Conservation (phyloP, 148 eudicot species). For the Polygonum maritimum region DNA sequence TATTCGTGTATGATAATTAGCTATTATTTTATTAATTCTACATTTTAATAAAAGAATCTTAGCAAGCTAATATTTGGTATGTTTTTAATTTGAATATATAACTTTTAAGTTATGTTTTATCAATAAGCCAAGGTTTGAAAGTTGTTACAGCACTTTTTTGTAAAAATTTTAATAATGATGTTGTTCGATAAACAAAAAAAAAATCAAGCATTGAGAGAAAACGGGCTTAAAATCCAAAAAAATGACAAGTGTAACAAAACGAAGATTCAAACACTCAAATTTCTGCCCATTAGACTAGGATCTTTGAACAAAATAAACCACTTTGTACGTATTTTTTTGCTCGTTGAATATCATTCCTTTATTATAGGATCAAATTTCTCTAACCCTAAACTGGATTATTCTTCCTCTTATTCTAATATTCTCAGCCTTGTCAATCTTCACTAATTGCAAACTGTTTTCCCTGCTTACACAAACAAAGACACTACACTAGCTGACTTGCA, state of each 20-base stretch:
- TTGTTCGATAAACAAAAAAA: background rate
- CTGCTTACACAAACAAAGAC: background rate
- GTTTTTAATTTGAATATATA: too few relatives aligned
- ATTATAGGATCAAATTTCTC: background rate
- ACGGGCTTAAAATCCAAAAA: background rate
- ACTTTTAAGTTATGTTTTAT: too few relatives aligned
- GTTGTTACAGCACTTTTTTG: too few relatives aligned
- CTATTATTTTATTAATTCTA: too few relatives aligned
- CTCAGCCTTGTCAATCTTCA: background rate
- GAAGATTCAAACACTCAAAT: constrained; percentile 3
- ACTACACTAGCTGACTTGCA: background rate
- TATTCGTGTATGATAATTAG: too few relatives aligned
- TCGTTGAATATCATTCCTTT: background rate
- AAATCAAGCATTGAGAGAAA: background rate
- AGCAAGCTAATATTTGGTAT: too few relatives aligned
- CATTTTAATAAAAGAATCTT: too few relatives aligned
- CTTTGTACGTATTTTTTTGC: background rate
- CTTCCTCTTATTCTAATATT: background rate
- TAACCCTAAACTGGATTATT: background rate
- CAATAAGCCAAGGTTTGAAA: too few relatives aligned
- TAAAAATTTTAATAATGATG: too few relatives aligned
- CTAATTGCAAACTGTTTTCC: constrained; percentile 7
- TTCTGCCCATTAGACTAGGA: constrained; percentile 1
- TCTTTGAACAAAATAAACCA: background rate
- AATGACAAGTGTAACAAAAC: background rate